phyloP scores from a whole-genome alignment of 192 early-diverging fungal genomes.

The Phycomyces blakesleeanus region DNA sequence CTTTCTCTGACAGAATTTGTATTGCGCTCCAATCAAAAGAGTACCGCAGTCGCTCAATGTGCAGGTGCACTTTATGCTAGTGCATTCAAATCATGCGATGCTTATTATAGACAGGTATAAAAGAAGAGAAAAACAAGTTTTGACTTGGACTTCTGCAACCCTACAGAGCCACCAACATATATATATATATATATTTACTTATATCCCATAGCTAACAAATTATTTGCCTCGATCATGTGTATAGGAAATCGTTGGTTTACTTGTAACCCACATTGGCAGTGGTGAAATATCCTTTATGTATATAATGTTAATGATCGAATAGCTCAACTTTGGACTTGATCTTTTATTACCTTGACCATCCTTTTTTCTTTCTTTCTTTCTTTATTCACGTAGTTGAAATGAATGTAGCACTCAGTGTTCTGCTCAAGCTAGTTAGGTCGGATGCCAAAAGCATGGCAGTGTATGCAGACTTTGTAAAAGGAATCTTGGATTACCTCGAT shows the following conservation, averaged over 20 bases:
- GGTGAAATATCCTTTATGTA: conserved; percentile 43
- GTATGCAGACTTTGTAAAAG: conserved; percentile 67
- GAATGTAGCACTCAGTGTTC: conserved; percentile 56
- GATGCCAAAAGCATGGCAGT: conserved; percentile 49
- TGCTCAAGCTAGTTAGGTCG: conserved; percentile 47
- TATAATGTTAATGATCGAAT: not conserved
- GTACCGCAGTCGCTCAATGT: conserved; percentile 33
- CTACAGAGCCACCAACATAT: not conserved
- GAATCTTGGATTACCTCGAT: conserved; percentile 69
- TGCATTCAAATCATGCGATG: conserved; percentile 55
- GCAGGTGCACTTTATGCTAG: conserved; percentile 47
- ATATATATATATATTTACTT: conserved; percentile 3
- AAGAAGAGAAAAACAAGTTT: not conserved
- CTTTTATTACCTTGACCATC: not conserved
- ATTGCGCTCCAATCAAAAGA: conserved; percentile 49
- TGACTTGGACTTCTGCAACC: too few species aligned
- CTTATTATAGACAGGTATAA: conserved; percentile 61
- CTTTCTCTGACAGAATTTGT: conserved; percentile 59
- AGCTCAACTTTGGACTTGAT: not conserved
- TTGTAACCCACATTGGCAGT: conserved; percentile 76
- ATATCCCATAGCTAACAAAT: too few species aligned
- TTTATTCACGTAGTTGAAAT: conserved; percentile 45
- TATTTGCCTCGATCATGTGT: too few species aligned
- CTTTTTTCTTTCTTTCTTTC: not conserved
- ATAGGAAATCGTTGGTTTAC: conserved; percentile 69